These are phyloP conservation scores for Aureobasidium sp. DNA, from an alignment of 2,329 filamentous ascomycete genomes.

Conservation along the genomic window DNA sequence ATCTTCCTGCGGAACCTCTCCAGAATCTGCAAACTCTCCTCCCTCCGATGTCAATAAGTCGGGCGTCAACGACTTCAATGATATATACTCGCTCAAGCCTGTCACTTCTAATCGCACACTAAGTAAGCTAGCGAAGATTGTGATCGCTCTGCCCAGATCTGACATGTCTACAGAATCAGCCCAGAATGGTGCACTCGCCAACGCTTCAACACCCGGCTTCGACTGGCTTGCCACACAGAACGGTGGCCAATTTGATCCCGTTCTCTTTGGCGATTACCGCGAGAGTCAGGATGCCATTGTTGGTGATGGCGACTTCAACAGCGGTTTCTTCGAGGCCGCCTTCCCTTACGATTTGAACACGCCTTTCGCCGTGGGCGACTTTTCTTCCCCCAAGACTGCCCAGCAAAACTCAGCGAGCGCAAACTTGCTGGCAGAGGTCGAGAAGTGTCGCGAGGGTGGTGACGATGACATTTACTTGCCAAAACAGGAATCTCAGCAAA, in stretches of 20 bases:
- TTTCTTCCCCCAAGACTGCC: conserved; percentile 26
- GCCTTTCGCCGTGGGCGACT: conserved; percentile 55
- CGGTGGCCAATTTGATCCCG: conserved; percentile 79
- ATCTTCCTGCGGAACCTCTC: conserved; percentile 60
- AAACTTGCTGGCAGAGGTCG: conserved; percentile 69
- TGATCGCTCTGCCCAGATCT: not conserved
- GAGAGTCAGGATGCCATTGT: conserved; percentile 80
- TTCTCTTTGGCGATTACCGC: conserved; percentile 85
- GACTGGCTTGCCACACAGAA: conserved; percentile 75
- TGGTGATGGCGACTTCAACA: conserved; percentile 54
- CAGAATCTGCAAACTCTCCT: conserved; percentile 67
- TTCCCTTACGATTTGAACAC: conserved; percentile 59
- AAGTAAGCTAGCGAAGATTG: not conserved
- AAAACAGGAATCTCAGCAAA: not conserved
- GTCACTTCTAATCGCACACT: conserved; percentile 6
- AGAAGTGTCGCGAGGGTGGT: conserved; percentile 61
- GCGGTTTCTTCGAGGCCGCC: conserved; percentile 66
- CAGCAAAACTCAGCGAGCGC: conserved; percentile 22
- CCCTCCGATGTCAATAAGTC: conserved; percentile 39
- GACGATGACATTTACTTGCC: conserved; percentile 44
- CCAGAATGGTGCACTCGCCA: not conserved
- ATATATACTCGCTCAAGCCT: conserved; percentile 9
- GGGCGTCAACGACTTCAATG: conserved; percentile 14
- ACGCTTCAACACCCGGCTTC: conserved; percentile 36
- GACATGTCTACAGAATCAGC: conserved; percentile 1